These are phyloP conservation scores for Venturiaceae sp. DNA, from an alignment of 2,329 filamentous ascomycete genomes.

Conservation along the genomic window DNA sequence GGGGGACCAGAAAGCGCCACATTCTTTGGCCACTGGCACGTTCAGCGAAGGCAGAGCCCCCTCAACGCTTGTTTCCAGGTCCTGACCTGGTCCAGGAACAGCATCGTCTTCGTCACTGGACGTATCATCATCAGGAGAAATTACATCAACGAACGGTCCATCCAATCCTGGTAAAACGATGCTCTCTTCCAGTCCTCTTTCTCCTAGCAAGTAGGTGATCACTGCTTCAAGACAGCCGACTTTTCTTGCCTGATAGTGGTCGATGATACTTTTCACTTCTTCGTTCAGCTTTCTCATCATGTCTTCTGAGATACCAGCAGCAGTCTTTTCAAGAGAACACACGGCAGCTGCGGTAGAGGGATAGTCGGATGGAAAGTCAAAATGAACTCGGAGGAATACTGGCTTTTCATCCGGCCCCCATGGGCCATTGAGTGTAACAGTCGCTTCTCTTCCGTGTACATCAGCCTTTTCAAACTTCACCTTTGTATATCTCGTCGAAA, in stretches of 20 bases:
- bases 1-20: constrained; percentile 47
- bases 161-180: constrained; percentile 47
- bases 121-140: constrained; percentile 53
- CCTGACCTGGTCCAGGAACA: constrained; percentile 28
- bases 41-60: constrained; percentile 46
- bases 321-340: constrained; percentile 48
- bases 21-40: constrained; percentile 51
- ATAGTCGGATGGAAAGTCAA: constrained; percentile 49
- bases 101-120: constrained; percentile 68
- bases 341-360: constrained; percentile 39
- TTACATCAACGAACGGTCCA: constrained; percentile 29
- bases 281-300: constrained; percentile 37
- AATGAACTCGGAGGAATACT: constrained; percentile 46
- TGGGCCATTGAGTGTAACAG: constrained; percentile 49
- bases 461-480: constrained; percentile 51
- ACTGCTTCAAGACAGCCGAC: constrained; percentile 51
- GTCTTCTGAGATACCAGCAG: constrained; percentile 40
- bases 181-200: constrained; percentile 48
- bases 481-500: constrained; percentile 51
- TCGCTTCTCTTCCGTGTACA: constrained; percentile 41
- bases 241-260: constrained; percentile 42
- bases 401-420: constrained; percentile 45
- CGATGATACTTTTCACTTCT: constrained; percentile 45
- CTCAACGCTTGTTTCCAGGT: constrained; percentile 37
- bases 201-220: constrained; percentile 51